phyloP scores from a whole-genome alignment of 352 stramenopile genomes.

The Albugo candida region DNA sequence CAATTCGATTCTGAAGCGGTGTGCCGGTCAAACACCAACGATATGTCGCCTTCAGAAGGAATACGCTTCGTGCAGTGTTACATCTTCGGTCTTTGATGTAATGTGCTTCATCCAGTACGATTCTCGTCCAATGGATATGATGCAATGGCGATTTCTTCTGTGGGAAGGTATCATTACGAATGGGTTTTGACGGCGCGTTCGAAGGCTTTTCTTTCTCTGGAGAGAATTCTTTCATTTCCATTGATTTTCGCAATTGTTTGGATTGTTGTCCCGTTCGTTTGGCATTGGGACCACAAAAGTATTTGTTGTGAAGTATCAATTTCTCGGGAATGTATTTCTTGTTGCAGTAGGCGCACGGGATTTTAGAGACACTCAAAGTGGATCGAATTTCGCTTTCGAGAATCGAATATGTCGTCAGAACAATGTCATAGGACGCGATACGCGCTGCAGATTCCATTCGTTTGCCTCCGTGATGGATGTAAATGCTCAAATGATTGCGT shows the following conservation, averaged over 20 bases:
- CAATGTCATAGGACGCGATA: constrained; percentile 92
- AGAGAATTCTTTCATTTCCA: constrained; percentile 9
- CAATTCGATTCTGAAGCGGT: constrained; percentile 90
- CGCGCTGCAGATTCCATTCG: constrained; percentile 31
- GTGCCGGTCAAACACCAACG: constrained; percentile 96
- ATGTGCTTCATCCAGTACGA: constrained; percentile 94
- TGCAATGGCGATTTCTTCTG: constrained; percentile 75
- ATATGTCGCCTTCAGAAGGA: constrained; percentile 90
- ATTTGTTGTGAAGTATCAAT: constrained; percentile 87
- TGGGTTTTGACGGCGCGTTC: constrained; percentile 9
- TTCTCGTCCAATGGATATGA: constrained; percentile 89
- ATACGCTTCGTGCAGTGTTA: constrained; percentile 93
- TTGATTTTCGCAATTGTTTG: constrained; percentile 23
- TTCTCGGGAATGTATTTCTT: constrained; percentile 87
- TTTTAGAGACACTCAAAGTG: constrained; percentile 45
- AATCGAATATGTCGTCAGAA: constrained; percentile 97
- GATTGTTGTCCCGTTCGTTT: constrained; percentile 87
- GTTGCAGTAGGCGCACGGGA: constrained; percentile 91
- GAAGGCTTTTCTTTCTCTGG: constrained; percentile 10
- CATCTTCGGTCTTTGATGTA: constrained; percentile 87
- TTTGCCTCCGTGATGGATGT: constrained; percentile 93
- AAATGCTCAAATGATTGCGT: constrained; percentile 78
- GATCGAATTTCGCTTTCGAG: constrained; percentile 83
- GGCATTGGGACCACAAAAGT: constrained; percentile 95
- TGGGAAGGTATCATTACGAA: constrained; percentile 14